A percentile compares a stretch with the other conserved stretches of the same genome.
phyloP scores from a whole-genome alignment of 306 rosid species.

The Acacia confusa region DNA sequence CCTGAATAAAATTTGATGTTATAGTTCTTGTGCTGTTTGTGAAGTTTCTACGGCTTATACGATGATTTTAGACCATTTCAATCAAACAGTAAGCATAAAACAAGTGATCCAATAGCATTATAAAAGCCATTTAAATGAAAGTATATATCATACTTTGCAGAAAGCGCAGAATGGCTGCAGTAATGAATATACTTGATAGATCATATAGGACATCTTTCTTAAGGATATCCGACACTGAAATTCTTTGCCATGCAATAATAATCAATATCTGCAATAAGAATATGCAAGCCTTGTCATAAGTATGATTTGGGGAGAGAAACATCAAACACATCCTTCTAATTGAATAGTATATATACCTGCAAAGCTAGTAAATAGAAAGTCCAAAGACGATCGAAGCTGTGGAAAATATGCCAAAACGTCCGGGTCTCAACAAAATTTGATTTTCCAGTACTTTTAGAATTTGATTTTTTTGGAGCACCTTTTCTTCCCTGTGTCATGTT shows the following conservation, averaged over 20 bases:
- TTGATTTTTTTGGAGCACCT: slow-evolving; percentile 54
- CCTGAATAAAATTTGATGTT: not conserved
- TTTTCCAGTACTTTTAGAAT: slow-evolving; percentile 73
- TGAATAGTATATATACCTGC: slow-evolving; percentile 63
- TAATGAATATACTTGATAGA: slow-evolving; percentile 88
- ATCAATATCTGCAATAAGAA: slow-evolving; percentile 60
- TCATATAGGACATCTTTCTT: slow-evolving; percentile 59
- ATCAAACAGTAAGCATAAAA: slow-evolving; percentile 5
- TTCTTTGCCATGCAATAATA: slow-evolving; percentile 70
- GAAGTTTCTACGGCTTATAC: not conserved
- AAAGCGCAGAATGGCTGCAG: slow-evolving; percentile 87
- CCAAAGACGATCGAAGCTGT: slow-evolving; percentile 94
- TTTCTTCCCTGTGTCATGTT: slow-evolving; percentile 69
- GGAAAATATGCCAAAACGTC: slow-evolving; percentile 89
- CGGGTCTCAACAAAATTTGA: slow-evolving; percentile 83
- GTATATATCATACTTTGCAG: slow-evolving; percentile 69
- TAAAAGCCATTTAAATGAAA: slow-evolving; percentile 23
- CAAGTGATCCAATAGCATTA: slow-evolving; percentile 26
- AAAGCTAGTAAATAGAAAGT: slow-evolving; percentile 80
- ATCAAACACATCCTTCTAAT: slow-evolving; percentile 20
- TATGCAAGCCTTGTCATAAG: slow-evolving; percentile 26
- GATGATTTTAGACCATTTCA: not conserved
- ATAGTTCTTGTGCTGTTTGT: not conserved
- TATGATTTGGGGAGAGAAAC: slow-evolving; percentile 20
- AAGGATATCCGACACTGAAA: slow-evolving; percentile 58